phyloP scores from a whole-genome alignment of 2,329 filamentous ascomycete species.

The Aspergillus flavus region DNA sequence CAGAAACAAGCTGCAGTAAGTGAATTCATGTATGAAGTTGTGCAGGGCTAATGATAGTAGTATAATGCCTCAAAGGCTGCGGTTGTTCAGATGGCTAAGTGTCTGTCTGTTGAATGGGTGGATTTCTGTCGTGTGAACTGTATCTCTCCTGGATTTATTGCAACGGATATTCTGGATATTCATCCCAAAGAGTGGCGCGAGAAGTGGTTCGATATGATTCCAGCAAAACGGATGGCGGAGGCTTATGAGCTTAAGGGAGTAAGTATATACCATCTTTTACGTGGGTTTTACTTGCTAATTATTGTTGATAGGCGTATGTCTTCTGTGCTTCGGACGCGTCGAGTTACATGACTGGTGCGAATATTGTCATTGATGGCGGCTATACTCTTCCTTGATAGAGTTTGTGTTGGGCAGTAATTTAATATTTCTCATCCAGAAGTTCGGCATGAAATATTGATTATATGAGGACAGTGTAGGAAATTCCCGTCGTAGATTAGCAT shows the following conservation, averaged over 20 bases:
- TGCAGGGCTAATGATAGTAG: slow-evolving; percentile 9
- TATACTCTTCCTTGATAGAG: neutral
- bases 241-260: neutral
- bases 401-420: too few relatives aligned
- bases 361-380: neutral
- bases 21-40: too few relatives aligned
- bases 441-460: too few relatives aligned
- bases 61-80: slow-evolving; percentile 44
- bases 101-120: slow-evolving; percentile 43
- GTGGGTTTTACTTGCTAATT: slow-evolving; percentile 35
- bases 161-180: slow-evolving; percentile 41
- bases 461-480: too few relatives aligned
- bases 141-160: slow-evolving; percentile 45
- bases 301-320: neutral
- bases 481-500: too few relatives aligned
- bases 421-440: too few relatives aligned
- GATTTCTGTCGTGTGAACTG: slow-evolving; percentile 45
- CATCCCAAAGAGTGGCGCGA: slow-evolving; percentile 36
- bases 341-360: neutral
- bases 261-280: accelerated
- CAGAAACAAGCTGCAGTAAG: slow-evolving; percentile 41
- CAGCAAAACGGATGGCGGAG: slow-evolving; percentile 22
- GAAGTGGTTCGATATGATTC: slow-evolving; percentile 45
- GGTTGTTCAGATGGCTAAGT: slow-evolving; percentile 42
- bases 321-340: neutral